phyloP scores from a whole-genome alignment of 129 eudicot genomes.

The Rutidosis leptorrhynchoides region DNA sequence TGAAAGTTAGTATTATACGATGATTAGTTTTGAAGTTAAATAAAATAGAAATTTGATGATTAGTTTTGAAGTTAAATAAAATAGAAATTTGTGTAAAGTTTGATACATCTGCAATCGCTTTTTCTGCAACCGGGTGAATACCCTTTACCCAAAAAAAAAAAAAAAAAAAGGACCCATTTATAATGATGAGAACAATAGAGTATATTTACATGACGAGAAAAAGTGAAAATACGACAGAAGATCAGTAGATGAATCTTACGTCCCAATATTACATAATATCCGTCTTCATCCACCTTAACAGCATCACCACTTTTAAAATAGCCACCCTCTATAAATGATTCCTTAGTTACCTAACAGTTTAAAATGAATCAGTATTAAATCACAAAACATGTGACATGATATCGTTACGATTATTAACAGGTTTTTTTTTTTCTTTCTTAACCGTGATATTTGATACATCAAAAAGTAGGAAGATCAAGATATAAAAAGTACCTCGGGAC shows the following conservation, averaged over 20 bases:
- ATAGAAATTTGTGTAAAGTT: no score
- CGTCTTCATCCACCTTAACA: slow-evolving; percentile 85
- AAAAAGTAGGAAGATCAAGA: not conserved
- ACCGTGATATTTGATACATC: not conserved
- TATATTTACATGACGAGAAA: no score
- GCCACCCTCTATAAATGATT: slow-evolving; percentile 76
- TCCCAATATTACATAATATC: slow-evolving; percentile 88
- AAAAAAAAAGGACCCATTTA: no score
- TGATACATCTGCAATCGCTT: no score
- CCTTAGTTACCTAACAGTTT: slow-evolving; percentile 67
- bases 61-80: no score
- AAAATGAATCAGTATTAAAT: not conserved
- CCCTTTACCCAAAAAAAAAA: no score
- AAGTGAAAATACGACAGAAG: not conserved
- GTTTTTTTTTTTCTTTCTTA: no score
- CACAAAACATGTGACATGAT: not conserved
- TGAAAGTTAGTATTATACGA: not conserved
- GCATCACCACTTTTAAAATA: slow-evolving; percentile 97
- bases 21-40: no score
- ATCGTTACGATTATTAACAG: no score
- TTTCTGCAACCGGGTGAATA: no score
- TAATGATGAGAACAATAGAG: no score
- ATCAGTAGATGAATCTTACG: slow-evolving; percentile 49
- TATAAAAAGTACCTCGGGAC: slow-evolving; percentile 61
- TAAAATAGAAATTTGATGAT: no score